phyloP scores from a whole-genome alignment of 441 rosid genomes.

The Mallotus japonicus region DNA sequence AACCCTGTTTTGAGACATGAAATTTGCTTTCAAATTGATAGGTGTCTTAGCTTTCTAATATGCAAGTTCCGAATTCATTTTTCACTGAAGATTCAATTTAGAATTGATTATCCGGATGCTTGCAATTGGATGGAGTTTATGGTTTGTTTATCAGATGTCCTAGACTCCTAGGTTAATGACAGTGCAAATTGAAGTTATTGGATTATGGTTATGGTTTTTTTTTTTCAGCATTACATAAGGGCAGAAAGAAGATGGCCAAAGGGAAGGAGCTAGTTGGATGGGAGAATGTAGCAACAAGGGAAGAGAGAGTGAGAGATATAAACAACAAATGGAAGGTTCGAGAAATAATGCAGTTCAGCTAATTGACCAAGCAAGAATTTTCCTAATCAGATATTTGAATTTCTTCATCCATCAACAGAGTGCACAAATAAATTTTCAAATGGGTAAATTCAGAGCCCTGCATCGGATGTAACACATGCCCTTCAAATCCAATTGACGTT shows the following conservation, averaged over 20 bases:
- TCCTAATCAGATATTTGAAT: too few species aligned
- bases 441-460: too few species aligned
- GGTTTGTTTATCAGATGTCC: not conserved
- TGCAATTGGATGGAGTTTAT: not conserved
- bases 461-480: too few species aligned
- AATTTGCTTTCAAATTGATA: too few species aligned
- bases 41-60: too few species aligned
- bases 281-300: not conserved
- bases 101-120: not conserved
- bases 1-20: too few species aligned
- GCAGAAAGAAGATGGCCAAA: not conserved
- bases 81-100: not conserved
- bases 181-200: not conserved
- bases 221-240: too few species aligned
- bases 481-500: too few species aligned
- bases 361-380: too few species aligned
- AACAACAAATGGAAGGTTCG: not conserved
- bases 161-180: too few species aligned
- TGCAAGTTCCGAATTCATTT: not conserved
- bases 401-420: too few species aligned
- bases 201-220: not conserved
- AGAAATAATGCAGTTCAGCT: not conserved
- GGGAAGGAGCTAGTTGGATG: not conserved
- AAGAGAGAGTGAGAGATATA: not conserved
- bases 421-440: too few species aligned